Evolutionary conservation across 345 rosid species (phyloP), one percentile per base, ranked within the genome.

Genomic region (Citropsis articulata): DNA sequence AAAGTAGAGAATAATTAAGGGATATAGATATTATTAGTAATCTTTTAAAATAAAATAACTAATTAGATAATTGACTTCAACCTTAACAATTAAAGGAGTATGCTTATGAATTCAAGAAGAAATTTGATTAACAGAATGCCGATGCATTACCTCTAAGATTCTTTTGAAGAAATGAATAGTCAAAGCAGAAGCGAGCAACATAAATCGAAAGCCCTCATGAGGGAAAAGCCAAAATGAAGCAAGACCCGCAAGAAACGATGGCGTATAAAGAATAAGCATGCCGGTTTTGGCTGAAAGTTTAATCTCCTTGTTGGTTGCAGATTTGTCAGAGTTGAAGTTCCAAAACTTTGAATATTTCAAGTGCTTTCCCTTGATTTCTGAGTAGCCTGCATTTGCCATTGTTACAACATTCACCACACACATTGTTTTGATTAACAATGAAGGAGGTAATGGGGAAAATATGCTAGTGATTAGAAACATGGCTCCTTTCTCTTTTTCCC

Each of bases 141-240:
- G 50, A 45, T 12, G 50, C 18, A 13, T 45, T 66, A 89, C 91
- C 94, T 89, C 94, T 4, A 86, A 67, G 13, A 85, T 56, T 72
- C 98, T 86, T 77, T 92, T 92, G 83, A 92, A 66, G 91, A 92
- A 94, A 85, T 92, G 98, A 75, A 89, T 33, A 67, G 93, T 75
- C 21, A 91, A 80, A 48, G 89, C 88, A 9, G 91, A 87, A 73
- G 73, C 76, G 69, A 92, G 85, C 50, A 89, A 35, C 63, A 86
- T 77, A 79, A 88, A 85, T 81, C 98, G 84, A 70, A 83, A 73
- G 79, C 72, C 83, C 42, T 79, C 83, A 19, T 77, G 71, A 1
- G 90, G 90, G 55, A 90, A 76, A 66, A 87, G 7, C 69, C 69
- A 73, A 77, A 90, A 89, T 79, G 98, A 89, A 70, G 88, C 84